Base-by-base conservation (phyloP, 768 basidiomycete species). In the Termitomyces sp. region DNA sequence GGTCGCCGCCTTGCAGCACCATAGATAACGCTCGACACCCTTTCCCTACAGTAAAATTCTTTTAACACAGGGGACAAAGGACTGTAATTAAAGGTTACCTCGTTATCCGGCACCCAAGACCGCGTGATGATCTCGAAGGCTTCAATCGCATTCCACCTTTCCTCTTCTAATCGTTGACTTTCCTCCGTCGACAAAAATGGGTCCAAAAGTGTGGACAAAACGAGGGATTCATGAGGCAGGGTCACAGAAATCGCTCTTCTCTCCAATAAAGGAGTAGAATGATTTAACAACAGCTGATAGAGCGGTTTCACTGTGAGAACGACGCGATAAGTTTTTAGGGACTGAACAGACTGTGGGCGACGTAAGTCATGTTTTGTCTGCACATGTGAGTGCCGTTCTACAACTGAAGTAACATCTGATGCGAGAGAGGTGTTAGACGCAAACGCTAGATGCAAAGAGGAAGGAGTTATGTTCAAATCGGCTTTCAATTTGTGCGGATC, bases 1-100 rank as follows among this genome's bases (percentile, higher is more conserved):
- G 7, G 75, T 68, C 1, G 82, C 82, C 9, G 86, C 86, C 61
- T 80, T 81, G 62, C 83, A 83, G 65, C 87, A 90, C 89, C 89
- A 92, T 32, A 86, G 60, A 62, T 79, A 82, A 26, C 88, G 81
- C 58, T 84, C 83, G 10, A 86, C 72, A 54, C 78, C 80, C 24
- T 70, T 73, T 62, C 78, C 66, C 74, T 75, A 50, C 22, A 36
- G 18, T 47, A 33, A 55, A 13, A 9, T 56, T 56, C 4, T 2
- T 10, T 58, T 58, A 48, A 13, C 49, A 42, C 35, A n/a, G 20
- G 40, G 10, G 9, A 35, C n/a, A 48, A 47, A 20, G 20, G 43
- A 26, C 44, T 14, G 20, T 16, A 40, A 18, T 58, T 61, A 12
- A 22, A 16, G 63, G 75, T 58, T 32, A 88, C 88, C 75, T 88